These are phyloP conservation scores for Agaricus subrufescens DNA, from an alignment of 768 basidiomycete species.

Conservation along the genomic window DNA sequence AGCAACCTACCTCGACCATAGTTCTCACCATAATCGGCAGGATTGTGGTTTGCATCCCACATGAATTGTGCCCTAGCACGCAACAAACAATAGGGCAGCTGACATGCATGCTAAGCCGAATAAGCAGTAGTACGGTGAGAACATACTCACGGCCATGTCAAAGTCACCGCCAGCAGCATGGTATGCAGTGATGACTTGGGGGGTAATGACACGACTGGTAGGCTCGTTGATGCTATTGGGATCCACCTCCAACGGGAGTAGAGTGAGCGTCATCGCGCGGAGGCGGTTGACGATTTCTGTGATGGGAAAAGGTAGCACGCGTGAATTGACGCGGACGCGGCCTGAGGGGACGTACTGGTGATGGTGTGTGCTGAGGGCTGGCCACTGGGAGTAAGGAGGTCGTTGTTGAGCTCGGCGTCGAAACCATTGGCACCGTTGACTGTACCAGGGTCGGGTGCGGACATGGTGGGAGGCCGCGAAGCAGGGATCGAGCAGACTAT, in stretches of 20 bases:
- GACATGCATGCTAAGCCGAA: constrained; percentile 70
- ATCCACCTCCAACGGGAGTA: constrained; percentile 15
- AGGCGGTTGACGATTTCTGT: constrained; percentile 12
- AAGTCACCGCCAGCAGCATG: constrained; percentile 85
- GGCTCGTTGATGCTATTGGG: constrained; percentile 55
- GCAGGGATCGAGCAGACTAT: neutral
- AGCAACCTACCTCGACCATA: constrained; percentile 57
- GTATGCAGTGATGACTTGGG: constrained; percentile 57
- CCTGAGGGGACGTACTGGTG: constrained; percentile 55
- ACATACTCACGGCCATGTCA: constrained; percentile 61
- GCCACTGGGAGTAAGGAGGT: constrained; percentile 40
- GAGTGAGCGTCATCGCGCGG: constrained; percentile 12
- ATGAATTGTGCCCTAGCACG: constrained; percentile 77
- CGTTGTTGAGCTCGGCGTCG: constrained; percentile 36
- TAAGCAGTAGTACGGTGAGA: constrained; percentile 17
- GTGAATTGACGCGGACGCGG: constrained; percentile 15
- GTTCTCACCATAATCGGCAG: constrained; percentile 87
- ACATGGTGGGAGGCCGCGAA: constrained; percentile 23
- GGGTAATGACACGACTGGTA: constrained; percentile 81
- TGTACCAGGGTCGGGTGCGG: constrained; percentile 13
- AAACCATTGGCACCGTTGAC: constrained; percentile 14
- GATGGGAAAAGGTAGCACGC: neutral
- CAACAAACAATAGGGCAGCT: constrained; percentile 82
- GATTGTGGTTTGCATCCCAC: constrained; percentile 74
- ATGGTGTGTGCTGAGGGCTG: constrained; percentile 67